These are phyloP conservation scores for Sesbania bispinosa DNA, from an alignment of 306 rosid species.

Conservation along the genomic window DNA sequence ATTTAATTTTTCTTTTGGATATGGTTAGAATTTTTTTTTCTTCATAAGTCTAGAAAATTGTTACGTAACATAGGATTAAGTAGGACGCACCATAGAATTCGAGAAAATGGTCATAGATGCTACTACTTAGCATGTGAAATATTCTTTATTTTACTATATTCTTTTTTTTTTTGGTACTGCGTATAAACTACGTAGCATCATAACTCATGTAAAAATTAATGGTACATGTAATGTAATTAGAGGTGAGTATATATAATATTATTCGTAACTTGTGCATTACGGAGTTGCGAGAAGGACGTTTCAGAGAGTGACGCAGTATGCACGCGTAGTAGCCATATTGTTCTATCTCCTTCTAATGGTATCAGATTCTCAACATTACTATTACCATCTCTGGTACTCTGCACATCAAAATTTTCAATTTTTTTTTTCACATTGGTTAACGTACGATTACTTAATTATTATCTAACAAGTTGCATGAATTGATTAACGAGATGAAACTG, in stretches of 20 bases:
- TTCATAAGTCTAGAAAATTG: background rate
- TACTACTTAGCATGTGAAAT: background rate
- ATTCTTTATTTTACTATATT: background rate
- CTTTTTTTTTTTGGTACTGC: background rate
- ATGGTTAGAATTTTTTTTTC: no score
- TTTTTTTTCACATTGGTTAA: no score
- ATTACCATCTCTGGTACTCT: no score
- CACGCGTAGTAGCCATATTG: constrained; percentile 18
- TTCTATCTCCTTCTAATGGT: background rate
- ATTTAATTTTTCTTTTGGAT: background rate
- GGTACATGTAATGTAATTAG: background rate
- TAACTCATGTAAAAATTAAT: background rate
- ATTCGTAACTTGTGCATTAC: constrained; percentile 13
- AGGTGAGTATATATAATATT: background rate
- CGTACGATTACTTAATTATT: no score
- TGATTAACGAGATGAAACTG: no score
- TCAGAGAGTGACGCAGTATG: constrained; percentile 15
- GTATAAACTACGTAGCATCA: background rate
- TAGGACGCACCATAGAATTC: background rate
- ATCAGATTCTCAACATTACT: constrained; percentile 6
- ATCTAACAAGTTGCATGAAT: no score
- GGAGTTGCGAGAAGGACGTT: constrained; percentile 23
- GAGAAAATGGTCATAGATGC: background rate
- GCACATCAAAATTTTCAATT: background rate
- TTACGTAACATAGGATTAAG: background rate